Evolutionary conservation across 352 stramenopile genomes (phyloP).

Genomic region (Pythium dissimile): DNA sequence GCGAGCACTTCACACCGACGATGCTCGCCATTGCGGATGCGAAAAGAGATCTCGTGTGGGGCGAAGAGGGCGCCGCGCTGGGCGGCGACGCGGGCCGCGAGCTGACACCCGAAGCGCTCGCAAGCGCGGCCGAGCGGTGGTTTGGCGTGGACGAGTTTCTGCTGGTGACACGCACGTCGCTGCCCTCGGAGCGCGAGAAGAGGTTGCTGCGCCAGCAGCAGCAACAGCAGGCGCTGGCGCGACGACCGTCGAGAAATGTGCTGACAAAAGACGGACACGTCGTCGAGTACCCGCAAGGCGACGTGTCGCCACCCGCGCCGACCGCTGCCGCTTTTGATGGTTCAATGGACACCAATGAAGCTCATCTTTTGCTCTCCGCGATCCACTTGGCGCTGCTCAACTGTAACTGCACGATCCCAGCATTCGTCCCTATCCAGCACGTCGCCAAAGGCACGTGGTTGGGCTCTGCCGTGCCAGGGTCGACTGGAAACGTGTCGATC

Average conservation of each 20-base stretch:
- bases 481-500: conserved; percentile 71
- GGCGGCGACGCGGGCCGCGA: neutral
- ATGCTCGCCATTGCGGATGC: conserved; percentile 67
- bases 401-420: conserved; percentile 80
- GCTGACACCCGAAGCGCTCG: conserved; percentile 25
- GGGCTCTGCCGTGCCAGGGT: conserved; percentile 59
- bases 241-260: conserved; percentile 14
- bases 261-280: conserved; percentile 12
- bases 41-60: conserved; percentile 40
- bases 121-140: conserved; percentile 51
- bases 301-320: neutral
- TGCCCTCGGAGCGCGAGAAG: conserved; percentile 15
- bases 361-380: conserved; percentile 59
- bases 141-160: conserved; percentile 75
- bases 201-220: conserved; percentile 15
- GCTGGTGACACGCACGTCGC: conserved; percentile 43
- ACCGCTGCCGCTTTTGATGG: conserved; percentile 15
- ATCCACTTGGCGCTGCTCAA: conserved; percentile 72
- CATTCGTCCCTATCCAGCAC: conserved; percentile 64
- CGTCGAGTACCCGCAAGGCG: conserved; percentile 25
- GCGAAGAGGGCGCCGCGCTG: neutral
- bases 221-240: conserved; percentile 5
- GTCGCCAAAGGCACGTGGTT: conserved; percentile 58
- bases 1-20: conserved; percentile 78
- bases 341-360: conserved; percentile 61